phyloP scores from a whole-genome alignment of 1,284 basidiomycete species.

The Cutaneotrichosporon sp. region DNA sequence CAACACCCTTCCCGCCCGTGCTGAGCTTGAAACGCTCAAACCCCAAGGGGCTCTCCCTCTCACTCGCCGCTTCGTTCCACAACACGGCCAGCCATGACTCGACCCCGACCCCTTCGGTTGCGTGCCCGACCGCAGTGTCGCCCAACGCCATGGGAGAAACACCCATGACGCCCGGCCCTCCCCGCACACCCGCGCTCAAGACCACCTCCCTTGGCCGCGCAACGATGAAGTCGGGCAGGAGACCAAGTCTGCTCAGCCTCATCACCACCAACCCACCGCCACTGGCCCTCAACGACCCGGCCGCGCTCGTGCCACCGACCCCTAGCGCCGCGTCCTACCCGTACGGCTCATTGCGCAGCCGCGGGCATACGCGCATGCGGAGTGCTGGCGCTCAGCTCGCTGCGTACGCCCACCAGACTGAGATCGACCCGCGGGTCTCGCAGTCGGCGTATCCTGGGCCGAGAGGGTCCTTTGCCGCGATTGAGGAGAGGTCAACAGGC shows the following conservation, averaged over 20 bases:
- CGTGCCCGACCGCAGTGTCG: conserved; percentile 19
- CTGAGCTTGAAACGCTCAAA: conserved; percentile 39
- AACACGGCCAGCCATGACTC: conserved; percentile 18
- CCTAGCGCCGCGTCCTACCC: conserved; percentile 28
- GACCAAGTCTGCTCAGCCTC: conserved; percentile 43
- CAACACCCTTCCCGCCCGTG: conserved; percentile 28
- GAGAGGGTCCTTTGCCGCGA: conserved; percentile 24
- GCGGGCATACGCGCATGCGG: conserved; percentile 30
- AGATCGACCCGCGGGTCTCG: conserved; percentile 23
- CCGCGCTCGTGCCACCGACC: conserved; percentile 32
- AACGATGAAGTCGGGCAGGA: conserved; percentile 18
- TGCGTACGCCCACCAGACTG: conserved; percentile 6
- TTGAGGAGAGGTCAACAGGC: conserved; percentile 27
- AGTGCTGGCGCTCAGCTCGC: conserved; percentile 29
- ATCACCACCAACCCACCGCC: conserved; percentile 35
- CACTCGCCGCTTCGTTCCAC: conserved; percentile 32
- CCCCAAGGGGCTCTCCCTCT: conserved; percentile 43
- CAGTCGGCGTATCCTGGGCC: conserved; percentile 24
- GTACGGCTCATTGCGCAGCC: conserved; percentile 22
- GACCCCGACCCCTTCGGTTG: conserved; percentile 20
- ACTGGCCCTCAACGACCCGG: conserved; percentile 13
- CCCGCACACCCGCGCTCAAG: conserved; percentile 6
- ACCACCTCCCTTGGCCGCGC: not conserved
- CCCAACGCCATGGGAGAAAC: conserved; percentile 18
- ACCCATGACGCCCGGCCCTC: conserved; percentile 38